A percentile compares a stretch with the other conserved stretches of the same genome.
phyloP scores from a whole-genome alignment of 768 basidiomycete species.

The Aureoboletus auriporus region DNA sequence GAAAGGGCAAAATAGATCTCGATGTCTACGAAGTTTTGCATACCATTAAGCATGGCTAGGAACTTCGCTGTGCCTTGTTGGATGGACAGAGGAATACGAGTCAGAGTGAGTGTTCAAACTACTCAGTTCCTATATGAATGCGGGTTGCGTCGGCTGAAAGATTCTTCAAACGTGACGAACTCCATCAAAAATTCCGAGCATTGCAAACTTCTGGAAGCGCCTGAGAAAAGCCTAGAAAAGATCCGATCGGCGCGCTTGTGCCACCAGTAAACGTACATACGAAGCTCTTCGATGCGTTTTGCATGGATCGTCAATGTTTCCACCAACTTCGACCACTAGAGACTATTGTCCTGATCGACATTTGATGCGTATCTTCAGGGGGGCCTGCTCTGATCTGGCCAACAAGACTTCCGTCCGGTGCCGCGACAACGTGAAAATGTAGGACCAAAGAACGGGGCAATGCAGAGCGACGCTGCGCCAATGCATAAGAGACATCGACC shows the following conservation, averaged over 20 bases:
- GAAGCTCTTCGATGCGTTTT: neutral
- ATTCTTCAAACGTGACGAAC: no score
- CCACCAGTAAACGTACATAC: neutral
- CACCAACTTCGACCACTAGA: neutral
- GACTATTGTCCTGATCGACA: neutral
- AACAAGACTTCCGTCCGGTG: neutral
- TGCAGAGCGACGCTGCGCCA: slow-evolving; percentile 43
- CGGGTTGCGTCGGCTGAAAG: no score
- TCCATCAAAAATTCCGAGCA: no score
- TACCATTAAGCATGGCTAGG: no score
- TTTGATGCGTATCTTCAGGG: slow-evolving; percentile 4
- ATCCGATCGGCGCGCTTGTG: neutral
- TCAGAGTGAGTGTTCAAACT: no score
- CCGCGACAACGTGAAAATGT: neutral
- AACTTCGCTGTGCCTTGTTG: no score
- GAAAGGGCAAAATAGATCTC: no score
- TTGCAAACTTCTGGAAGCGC: neutral
- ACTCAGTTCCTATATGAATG: neutral
- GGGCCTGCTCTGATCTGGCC: slow-evolving; percentile 29
- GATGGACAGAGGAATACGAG: no score
- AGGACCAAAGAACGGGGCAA: slow-evolving; percentile 17
- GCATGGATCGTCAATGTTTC: neutral
- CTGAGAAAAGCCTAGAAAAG: neutral
- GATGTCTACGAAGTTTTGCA: no score
- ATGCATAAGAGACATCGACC: slow-evolving; percentile 13